phyloP scores from a whole-genome alignment of 495 filamentous ascomycete genomes.

The Penicillium simplicissimum region DNA sequence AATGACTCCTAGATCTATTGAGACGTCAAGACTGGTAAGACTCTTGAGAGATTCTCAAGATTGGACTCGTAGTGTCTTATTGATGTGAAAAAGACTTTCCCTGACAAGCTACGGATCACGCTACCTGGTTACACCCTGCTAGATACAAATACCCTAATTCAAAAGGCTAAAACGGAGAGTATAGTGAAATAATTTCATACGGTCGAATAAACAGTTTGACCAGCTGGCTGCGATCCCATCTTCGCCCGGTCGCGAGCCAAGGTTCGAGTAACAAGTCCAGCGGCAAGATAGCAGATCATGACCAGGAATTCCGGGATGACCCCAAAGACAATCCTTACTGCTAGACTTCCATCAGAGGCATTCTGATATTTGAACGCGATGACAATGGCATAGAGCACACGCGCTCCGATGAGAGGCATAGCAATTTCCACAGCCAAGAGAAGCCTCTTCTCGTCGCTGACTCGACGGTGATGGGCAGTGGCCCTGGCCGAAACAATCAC shows the following conservation, averaged over 20 bases:
- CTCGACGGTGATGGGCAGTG: not conserved
- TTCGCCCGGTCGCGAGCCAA: conserved; percentile 9
- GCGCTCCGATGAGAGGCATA: conserved; percentile 17
- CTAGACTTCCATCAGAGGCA: conserved; percentile 12
- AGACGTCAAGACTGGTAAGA: not conserved
- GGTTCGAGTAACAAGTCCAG: conserved; percentile 15
- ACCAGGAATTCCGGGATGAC: conserved; percentile 21
- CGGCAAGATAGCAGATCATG: conserved; percentile 20
- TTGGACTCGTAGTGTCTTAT: not conserved
- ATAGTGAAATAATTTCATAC: not conserved
- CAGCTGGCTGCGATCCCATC: not conserved
- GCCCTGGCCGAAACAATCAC: conserved; percentile 3
- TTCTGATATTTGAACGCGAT: conserved; percentile 11
- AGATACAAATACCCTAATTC: not conserved
- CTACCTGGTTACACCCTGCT: not conserved
- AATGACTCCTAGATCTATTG: not conserved
- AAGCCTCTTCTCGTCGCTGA: conserved; percentile 16
- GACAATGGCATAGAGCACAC: conserved; percentile 19
- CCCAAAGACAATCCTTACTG: conserved; percentile 19
- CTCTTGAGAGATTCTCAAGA: not conserved
- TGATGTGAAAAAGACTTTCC: not conserved
- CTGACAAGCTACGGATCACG: not conserved
- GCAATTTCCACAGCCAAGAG: conserved; percentile 17
- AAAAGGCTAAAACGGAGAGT: not conserved
- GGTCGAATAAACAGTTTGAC: not conserved